Evolutionary conservation across 805 yeast genomes (phyloP), one percentile per base, ranked within the genome.

Genomic region (Saturnispora silvae): DNA sequence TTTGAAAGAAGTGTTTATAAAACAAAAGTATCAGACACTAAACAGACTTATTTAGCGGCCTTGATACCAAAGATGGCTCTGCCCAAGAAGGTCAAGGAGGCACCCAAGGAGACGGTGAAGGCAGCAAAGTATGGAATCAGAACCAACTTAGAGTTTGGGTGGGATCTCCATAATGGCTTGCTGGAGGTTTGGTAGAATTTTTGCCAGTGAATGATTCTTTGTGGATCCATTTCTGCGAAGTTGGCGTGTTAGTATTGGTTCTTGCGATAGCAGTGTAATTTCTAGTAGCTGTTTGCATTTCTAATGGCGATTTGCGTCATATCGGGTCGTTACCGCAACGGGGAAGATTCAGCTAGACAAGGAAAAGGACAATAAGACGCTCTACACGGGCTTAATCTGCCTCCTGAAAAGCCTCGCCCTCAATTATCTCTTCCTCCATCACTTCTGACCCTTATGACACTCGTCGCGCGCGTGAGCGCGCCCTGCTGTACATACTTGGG

Each of bases 81-180:
- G 50, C 75, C 82, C 40, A 73, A 56, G 72, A 75, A 81, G 66
- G 63, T 72, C 49, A 78, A 65, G 43, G 92, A 80, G 43, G 72
- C 70, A 42, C 67, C 68, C 35, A 83, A 73, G 46, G 83, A 66
- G 43, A 78, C 68, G 39, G 82, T 64, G 60, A 82, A 77, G 43
- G 77, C 66, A 45, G 82, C 83, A 66, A 70, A 78, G 72, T 76
- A 83, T 56, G 94, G 94, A 64, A 76, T 77, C 48, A 82, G 70
- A 57, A 77, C 61, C 52, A 69, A 64, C 63, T 80, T 80, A 48
- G 92, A 73, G 56, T 76, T 72, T 54, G 81, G 81, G 59, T 70
- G 73, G 25, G 60, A 55, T 42, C 50, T 33, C 76, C 73, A 74
- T 51, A 73, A 59, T 49, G 78, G 78, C 57, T 74, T 75, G 38